A percentile compares a stretch with the other conserved stretches of the same genome.
These are phyloP conservation scores for Neostapfia colusana DNA, from an alignment of 176 grass and related monocot species.

Conservation along the genomic window DNA sequence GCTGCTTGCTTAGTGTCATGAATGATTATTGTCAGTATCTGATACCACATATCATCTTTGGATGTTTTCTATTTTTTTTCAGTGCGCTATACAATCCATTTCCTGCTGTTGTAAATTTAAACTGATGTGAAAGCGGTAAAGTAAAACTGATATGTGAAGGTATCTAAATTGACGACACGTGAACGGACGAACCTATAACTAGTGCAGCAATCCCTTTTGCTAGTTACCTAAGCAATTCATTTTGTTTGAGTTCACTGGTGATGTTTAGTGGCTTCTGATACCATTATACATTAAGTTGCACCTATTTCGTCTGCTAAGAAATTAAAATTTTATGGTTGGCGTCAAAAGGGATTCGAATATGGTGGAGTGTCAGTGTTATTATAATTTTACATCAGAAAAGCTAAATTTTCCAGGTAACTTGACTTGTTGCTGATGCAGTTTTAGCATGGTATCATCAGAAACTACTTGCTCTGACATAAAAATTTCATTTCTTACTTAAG, in stretches of 20 bases:
- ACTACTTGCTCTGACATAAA: background rate
- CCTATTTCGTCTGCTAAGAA: no score
- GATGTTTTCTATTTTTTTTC: slow-evolving; percentile 11
- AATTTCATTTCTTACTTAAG: background rate
- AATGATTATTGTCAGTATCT: slow-evolving; percentile 6
- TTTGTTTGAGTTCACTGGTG: background rate
- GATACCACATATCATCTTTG: background rate
- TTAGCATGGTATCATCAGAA: background rate
- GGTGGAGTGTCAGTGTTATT: background rate
- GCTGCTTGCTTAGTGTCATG: background rate
- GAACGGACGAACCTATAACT: background rate
- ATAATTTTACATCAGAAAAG: background rate
- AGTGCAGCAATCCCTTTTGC: background rate
- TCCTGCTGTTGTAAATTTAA: background rate
- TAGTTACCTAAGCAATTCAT: background rate
- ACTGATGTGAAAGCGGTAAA: background rate
- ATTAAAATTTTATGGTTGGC: no score
- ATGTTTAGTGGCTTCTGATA: no score
- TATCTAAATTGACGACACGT: background rate
- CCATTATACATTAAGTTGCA: no score
- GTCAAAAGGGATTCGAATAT: background rate
- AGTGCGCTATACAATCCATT: background rate
- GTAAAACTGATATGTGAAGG: no score
- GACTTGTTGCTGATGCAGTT: slow-evolving; percentile 5
- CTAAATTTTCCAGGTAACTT: background rate